Evolutionary conservation across 2,329 filamentous ascomycete genomes (phyloP).

Genomic region (Phyllosticta capitalensis): DNA sequence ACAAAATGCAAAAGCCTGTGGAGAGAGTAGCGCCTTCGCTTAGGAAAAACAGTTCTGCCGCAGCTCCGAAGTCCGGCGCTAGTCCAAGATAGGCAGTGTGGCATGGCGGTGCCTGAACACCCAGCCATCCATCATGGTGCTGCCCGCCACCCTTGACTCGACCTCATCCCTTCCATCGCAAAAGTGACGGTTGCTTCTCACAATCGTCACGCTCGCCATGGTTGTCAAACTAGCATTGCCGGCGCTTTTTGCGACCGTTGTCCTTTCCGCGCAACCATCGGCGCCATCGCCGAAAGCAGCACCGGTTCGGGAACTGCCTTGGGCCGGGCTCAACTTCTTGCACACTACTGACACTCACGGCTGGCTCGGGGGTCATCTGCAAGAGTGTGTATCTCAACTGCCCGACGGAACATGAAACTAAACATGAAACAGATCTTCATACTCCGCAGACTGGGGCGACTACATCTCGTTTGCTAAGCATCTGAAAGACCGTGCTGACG

Average conservation of each 20-base stretch:
- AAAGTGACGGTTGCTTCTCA: not conserved
- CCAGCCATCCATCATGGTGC: constrained; percentile 3
- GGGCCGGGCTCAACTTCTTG: constrained; percentile 91
- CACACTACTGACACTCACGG: constrained; percentile 93
- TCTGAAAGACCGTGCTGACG: constrained; percentile 69
- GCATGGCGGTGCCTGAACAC: not conserved
- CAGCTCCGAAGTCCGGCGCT: not conserved
- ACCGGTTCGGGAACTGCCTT: constrained; percentile 73
- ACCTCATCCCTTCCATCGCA: constrained; percentile 3
- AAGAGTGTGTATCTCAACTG: constrained; percentile 54
- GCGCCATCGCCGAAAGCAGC: constrained; percentile 69
- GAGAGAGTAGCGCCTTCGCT: constrained; percentile 4
- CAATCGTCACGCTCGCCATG: not conserved
- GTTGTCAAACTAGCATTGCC: not conserved
- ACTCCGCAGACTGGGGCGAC: constrained; percentile 95
- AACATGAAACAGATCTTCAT: constrained; percentile 56
- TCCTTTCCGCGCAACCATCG: constrained; percentile 58
- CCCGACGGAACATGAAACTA: not conserved
- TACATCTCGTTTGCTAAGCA: constrained; percentile 88
- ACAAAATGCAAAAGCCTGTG: constrained; percentile 9
- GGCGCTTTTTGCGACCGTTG: not conserved
- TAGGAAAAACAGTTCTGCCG: not conserved
- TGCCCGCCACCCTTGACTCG: not conserved
- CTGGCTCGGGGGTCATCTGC: constrained; percentile 87
- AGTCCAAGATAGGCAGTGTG: not conserved